phyloP scores from a whole-genome alignment of 192 early-diverging fungal genomes.

The Coemansia sp. region DNA sequence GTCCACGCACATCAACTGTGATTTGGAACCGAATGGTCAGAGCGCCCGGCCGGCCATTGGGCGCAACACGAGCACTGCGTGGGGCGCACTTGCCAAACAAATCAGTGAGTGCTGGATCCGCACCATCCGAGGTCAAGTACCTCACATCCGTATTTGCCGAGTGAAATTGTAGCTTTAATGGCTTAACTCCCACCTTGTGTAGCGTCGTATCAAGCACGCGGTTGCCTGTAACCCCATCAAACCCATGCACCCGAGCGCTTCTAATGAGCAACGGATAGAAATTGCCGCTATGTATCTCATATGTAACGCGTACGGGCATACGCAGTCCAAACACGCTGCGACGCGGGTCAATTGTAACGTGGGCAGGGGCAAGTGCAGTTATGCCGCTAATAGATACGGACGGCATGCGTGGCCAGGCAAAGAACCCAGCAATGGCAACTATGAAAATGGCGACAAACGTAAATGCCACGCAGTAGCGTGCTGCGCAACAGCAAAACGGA shows the following conservation, averaged over 20 bases:
- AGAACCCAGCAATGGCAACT: conserved; percentile 35
- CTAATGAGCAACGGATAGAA: conserved; percentile 49
- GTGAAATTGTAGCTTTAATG: conserved; percentile 37
- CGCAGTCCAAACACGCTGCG: conserved; percentile 29
- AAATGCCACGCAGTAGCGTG: conserved; percentile 38
- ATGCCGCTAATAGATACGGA: conserved; percentile 38
- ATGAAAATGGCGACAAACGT: conserved; percentile 31
- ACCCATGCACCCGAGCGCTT: conserved; percentile 23
- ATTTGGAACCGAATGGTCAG: conserved; percentile 49
- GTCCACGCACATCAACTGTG: conserved; percentile 29
- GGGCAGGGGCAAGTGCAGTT: conserved; percentile 19
- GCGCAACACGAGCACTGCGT: neutral
- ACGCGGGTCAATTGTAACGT: conserved; percentile 23
- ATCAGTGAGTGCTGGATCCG: conserved; percentile 42
- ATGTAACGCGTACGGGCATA: conserved; percentile 43
- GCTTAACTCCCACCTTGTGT: conserved; percentile 9
- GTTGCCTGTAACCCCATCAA: conserved; percentile 42
- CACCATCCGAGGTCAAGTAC: conserved; percentile 44
- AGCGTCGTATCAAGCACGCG: conserved; percentile 34
- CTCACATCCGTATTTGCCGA: conserved; percentile 9
- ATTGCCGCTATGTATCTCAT: conserved; percentile 49
- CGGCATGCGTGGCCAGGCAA: conserved; percentile 46
- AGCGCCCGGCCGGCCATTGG: conserved; percentile 14
- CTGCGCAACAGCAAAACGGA: conserved; percentile 41
- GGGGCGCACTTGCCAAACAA: conserved; percentile 51